Evolutionary conservation across 2,329 filamentous ascomycete species (phyloP).

Genomic region (Alternaria viburni): DNA sequence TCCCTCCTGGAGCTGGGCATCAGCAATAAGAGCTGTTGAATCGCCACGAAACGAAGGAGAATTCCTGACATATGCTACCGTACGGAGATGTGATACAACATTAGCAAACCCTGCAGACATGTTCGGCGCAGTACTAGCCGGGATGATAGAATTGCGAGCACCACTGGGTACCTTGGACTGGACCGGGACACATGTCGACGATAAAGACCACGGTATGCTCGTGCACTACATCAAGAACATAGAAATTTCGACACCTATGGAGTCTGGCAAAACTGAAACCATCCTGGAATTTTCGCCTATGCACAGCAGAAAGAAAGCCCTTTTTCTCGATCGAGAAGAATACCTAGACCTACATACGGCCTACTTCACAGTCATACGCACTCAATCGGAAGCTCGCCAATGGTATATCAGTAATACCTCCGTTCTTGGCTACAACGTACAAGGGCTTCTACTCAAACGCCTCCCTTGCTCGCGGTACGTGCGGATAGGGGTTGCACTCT

Average conservation of each 20-base stretch:
- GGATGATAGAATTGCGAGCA: neutral
- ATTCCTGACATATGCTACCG: too few species aligned
- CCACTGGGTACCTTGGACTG: neutral
- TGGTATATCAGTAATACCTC: too few species aligned
- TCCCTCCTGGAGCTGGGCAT: neutral
- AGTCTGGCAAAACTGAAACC: neutral
- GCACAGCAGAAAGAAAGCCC: too few species aligned
- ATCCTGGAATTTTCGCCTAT: too few species aligned
- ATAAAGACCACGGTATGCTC: too few species aligned
- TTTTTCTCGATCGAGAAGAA: too few species aligned
- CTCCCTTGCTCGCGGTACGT: neutral
- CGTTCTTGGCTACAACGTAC: accelerated
- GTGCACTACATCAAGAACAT: too few species aligned
- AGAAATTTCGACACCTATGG: neutral
- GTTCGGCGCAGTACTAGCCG: neutral
- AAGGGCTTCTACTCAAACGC: neutral
- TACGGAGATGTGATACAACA: too few species aligned
- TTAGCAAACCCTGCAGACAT: neutral
- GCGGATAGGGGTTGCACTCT: neutral
- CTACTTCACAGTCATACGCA: too few species aligned
- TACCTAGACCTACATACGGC: too few species aligned
- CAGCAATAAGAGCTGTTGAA: neutral
- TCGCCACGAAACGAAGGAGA: neutral
- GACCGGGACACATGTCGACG: neutral
- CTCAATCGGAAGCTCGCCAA: too few species aligned